Evolutionary conservation across 805 yeast genomes (phyloP), one percentile per base, ranked within the genome.

Genomic region (Sugiyamaella floridensis): DNA sequence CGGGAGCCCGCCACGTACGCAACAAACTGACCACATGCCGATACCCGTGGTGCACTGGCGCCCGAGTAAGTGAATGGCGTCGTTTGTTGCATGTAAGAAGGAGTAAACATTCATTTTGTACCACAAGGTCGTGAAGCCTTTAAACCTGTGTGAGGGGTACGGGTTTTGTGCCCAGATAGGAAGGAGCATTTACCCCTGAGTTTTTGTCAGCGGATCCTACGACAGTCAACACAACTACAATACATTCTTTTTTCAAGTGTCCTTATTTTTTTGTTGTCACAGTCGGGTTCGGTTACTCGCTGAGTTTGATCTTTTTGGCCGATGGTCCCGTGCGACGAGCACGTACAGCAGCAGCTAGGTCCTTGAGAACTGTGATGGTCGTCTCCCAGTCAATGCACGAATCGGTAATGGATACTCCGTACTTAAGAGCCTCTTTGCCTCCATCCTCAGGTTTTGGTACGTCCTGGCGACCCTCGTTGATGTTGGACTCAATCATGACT

Each of bases 371-470:
- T 22, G 69, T 71, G 47, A 77, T 92, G 15, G 99, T 92, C 47
- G 81, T 75, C 50, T 86, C 93, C 89, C 96, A 88, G 55, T 88
- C 79, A 55, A 92, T 89, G 77, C 99, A 92, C 32, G 97, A 96
- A 71, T 92, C 99, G n/a, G 99, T 92, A 63, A 92, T 89, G 29
- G 96, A 86, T 58, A 89, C 87, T 57, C 99, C 99, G 72, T 92
- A 92, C 65, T 85, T 80, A 71, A 92, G 79, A 19, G 76, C 80
- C 51, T 76, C 76, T 66, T 85, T 84, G 51, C 96, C 96, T 49
- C 83, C 85, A 53, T 80, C 74, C 43, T 71, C 76, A 11, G 69
- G 66, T 46, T 87, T 79, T 53, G 92, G 90, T 55, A 89, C 89
- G 64, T 86, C 83, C 76, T 93, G 99, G 73, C 95, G 85, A 50